A percentile compares a stretch with the other conserved stretches of the same genome.
These are phyloP conservation scores for Beauveria australis DNA, from an alignment of 2,329 filamentous ascomycete genomes.

Conservation along the genomic window DNA sequence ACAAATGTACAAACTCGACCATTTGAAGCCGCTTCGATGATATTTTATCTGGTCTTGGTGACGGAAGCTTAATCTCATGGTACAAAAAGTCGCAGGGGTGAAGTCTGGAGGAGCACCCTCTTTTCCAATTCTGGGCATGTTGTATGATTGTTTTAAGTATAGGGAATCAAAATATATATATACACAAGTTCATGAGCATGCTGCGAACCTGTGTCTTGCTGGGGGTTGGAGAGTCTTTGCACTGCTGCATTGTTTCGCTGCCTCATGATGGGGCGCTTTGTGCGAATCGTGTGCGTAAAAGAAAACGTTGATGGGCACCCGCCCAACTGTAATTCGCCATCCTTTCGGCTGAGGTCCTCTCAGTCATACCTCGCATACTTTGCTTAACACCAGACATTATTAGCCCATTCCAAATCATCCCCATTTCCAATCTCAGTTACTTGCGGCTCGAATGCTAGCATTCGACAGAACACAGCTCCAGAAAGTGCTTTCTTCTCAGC, in stretches of 20 bases:
- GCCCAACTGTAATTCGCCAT: too few relatives aligned
- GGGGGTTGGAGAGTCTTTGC: not conserved
- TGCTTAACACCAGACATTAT: too few relatives aligned
- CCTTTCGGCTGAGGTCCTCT: too few relatives aligned
- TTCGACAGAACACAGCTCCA: too few relatives aligned
- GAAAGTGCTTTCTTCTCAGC: too few relatives aligned
- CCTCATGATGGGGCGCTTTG: too few relatives aligned
- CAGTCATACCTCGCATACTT: too few relatives aligned
- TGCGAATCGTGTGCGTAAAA: too few relatives aligned
- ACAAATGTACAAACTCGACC: not conserved
- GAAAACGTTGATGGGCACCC: too few relatives aligned
- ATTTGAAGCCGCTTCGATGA: not conserved
- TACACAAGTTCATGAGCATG: not conserved
- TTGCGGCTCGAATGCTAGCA: too few relatives aligned
- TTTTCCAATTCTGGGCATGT: slow-evolving; percentile 6
- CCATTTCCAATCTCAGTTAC: too few relatives aligned
- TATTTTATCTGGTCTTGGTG: not conserved
- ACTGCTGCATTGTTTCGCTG: not conserved
- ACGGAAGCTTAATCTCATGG: slow-evolving; percentile 1
- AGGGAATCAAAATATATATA: slow-evolving; percentile 5
- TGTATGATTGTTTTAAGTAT: slow-evolving; percentile 11
- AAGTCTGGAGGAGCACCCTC: not conserved
- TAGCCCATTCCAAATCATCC: too few relatives aligned
- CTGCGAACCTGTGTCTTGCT: not conserved
- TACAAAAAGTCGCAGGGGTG: not conserved